A percentile compares a stretch with the other conserved stretches of the same genome.
Evolutionary conservation across 805 yeast species (phyloP).

Genomic region (Nakazawaea anatomiae): DNA sequence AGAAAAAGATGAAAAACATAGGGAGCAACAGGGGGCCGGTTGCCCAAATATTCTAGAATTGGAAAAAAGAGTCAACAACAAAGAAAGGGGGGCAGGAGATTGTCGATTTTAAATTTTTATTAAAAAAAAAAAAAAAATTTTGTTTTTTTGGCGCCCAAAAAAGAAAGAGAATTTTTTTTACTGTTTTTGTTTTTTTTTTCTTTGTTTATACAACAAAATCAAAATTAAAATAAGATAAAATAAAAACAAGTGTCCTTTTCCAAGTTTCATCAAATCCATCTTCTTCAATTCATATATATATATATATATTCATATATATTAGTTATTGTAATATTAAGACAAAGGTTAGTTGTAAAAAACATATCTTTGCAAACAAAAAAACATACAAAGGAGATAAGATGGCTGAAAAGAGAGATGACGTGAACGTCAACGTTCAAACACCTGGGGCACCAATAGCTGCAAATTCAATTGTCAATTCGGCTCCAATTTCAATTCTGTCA

Average conservation of each 20-base stretch:
- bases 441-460: conserved; percentile 1
- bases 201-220: neutral
- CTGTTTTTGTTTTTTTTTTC: neutral
- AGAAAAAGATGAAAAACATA: too few relatives aligned
- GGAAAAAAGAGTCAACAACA: neutral
- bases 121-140: too few relatives aligned
- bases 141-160: neutral
- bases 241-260: neutral
- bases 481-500: conserved; percentile 64
- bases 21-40: too few relatives aligned
- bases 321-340: too few relatives aligned
- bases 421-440: neutral
- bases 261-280: neutral
- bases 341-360: too few relatives aligned
- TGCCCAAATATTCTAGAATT: neutral
- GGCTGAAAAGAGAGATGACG: conserved; percentile 11
- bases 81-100: neutral
- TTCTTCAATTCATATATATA: neutral
- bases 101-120: neutral
- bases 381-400: neutral
- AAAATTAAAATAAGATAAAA: neutral
- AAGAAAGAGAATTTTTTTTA: neutral
- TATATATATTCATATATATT: neutral
- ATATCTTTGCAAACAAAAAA: too few relatives aligned
- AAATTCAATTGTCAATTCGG: conserved; percentile 38